Conservation (phyloP, 2,329 filamentous ascomycete genomes). For the Phymatotrichopsis omnivora region DNA sequence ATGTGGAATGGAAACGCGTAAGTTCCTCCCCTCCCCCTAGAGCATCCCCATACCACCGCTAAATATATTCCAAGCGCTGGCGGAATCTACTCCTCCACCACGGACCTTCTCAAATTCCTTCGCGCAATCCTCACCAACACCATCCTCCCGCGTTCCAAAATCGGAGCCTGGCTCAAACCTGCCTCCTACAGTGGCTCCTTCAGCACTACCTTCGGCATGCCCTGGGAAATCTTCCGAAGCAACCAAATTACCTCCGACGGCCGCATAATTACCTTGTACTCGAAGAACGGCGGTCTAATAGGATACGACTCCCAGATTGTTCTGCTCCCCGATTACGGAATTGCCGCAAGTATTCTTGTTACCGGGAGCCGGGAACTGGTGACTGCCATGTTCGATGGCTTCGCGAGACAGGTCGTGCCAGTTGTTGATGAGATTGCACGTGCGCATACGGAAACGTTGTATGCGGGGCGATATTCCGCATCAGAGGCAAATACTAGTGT, state of each 20-base stretch:
- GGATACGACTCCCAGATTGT: slow-evolving; percentile 21
- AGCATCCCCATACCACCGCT: no score
- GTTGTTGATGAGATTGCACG: slow-evolving; percentile 18
- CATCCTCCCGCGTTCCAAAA: slow-evolving; percentile 13
- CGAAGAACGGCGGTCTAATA: slow-evolving; percentile 23
- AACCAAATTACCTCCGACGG: slow-evolving; percentile 15
- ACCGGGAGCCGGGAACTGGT: slow-evolving; percentile 7
- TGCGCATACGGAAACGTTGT: slow-evolving; percentile 11
- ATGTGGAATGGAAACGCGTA: slow-evolving; percentile 17
- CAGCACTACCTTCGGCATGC: slow-evolving; percentile 12
- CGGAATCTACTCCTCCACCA: slow-evolving; percentile 23
- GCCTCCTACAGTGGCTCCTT: slow-evolving; percentile 12
- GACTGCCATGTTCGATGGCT: slow-evolving; percentile 8
- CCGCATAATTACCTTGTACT: slow-evolving; percentile 21
- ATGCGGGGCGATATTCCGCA: slow-evolving; percentile 10
- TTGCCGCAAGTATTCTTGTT: slow-evolving; percentile 21
- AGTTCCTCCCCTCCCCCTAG: no score
- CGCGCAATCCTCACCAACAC: slow-evolving; percentile 15
- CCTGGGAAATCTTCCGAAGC: slow-evolving; percentile 22
- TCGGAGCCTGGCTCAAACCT: slow-evolving; percentile 24
- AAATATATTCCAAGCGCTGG: no score
- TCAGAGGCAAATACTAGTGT: background rate
- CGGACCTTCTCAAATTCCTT: slow-evolving; percentile 20
- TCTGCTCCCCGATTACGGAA: slow-evolving; percentile 21
- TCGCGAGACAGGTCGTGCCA: slow-evolving; percentile 17